Percentiles rank a stretch among this genome's conserved stretches.
These are phyloP conservation scores for Blastocystis sp. DNA, from an alignment of 352 stramenopile genomes.

Conservation along the genomic window DNA sequence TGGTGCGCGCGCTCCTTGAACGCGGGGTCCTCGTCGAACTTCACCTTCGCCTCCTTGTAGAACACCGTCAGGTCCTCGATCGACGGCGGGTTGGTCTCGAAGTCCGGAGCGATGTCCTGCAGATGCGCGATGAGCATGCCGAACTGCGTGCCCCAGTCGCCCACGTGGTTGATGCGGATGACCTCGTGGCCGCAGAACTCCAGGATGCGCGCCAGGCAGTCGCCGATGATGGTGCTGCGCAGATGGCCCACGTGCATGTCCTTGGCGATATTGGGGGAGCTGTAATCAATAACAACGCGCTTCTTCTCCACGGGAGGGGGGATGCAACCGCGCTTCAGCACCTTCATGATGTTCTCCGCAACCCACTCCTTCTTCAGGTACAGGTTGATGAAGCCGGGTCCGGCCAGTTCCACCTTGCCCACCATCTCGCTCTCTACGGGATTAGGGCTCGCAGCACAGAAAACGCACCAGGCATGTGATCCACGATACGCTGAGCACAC, in stretches of 20 bases:
- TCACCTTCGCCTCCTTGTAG: conserved; percentile 83
- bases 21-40: conserved; percentile 89
- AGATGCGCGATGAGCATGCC: conserved; percentile 99
- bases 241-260: conserved; percentile 92
- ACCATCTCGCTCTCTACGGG: conserved; percentile 70
- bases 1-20: conserved; percentile 93
- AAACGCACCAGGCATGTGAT: conserved; percentile 20
- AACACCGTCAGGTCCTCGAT: conserved; percentile 89
- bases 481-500: conserved; percentile 46
- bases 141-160: conserved; percentile 96
- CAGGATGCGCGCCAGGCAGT: conserved; percentile 82
- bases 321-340: conserved; percentile 78
- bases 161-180: conserved; percentile 84
- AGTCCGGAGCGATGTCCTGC: conserved; percentile 90
- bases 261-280: conserved; percentile 89
- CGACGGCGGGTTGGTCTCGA: conserved; percentile 86
- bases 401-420: conserved; percentile 83
- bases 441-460: conserved; percentile 3
- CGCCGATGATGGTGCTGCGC: conserved; percentile 86
- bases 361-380: conserved; percentile 84
- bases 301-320: conserved; percentile 73
- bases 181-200: conserved; percentile 83
- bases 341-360: conserved; percentile 76
- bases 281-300: conserved; percentile 85
- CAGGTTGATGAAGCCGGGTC: conserved; percentile 95